Evolutionary conservation across 805 yeast genomes (phyloP).

Genomic region (Sugiyamaella mastotermitis): DNA sequence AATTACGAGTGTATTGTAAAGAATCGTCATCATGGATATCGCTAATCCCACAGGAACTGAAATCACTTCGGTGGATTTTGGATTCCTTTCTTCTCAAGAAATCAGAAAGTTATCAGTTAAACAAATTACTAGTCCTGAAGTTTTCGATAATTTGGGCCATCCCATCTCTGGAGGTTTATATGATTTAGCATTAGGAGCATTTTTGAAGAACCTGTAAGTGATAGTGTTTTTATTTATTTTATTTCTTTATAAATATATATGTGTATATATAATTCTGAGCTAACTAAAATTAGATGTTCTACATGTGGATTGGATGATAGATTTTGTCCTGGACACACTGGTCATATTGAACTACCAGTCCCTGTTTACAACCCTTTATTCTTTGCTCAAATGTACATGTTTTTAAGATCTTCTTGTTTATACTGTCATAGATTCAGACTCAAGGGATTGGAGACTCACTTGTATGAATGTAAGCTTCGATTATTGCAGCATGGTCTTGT

Average conservation of each 20-base stretch:
- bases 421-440: slow-evolving; percentile 85
- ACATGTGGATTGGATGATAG: slow-evolving; percentile 95
- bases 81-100: slow-evolving; percentile 75
- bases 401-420: slow-evolving; percentile 78
- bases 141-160: slow-evolving; percentile 94
- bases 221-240: not conserved
- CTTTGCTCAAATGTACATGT: slow-evolving; percentile 82
- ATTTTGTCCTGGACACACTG: slow-evolving; percentile 97
- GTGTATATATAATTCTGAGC: not conserved
- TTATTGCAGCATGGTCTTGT: slow-evolving; percentile 85
- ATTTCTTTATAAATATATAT: slow-evolving; percentile 1
- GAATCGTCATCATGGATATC: too few species aligned
- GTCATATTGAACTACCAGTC: slow-evolving; percentile 93
- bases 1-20: too few species aligned
- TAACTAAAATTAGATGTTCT: slow-evolving; percentile 46
- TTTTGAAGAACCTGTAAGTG: slow-evolving; percentile 59
- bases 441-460: slow-evolving; percentile 62
- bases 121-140: slow-evolving; percentile 91
- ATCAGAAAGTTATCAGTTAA: slow-evolving; percentile 84
- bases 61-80: slow-evolving; percentile 87
- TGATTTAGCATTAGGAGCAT: slow-evolving; percentile 94
- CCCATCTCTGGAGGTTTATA: slow-evolving; percentile 91
- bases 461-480: slow-evolving; percentile 67
- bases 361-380: slow-evolving; percentile 94
- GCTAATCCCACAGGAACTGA: slow-evolving; percentile 95